Evolutionary conservation across 495 filamentous ascomycete genomes (phyloP).

Genomic region (Xylaria bambusicola): DNA sequence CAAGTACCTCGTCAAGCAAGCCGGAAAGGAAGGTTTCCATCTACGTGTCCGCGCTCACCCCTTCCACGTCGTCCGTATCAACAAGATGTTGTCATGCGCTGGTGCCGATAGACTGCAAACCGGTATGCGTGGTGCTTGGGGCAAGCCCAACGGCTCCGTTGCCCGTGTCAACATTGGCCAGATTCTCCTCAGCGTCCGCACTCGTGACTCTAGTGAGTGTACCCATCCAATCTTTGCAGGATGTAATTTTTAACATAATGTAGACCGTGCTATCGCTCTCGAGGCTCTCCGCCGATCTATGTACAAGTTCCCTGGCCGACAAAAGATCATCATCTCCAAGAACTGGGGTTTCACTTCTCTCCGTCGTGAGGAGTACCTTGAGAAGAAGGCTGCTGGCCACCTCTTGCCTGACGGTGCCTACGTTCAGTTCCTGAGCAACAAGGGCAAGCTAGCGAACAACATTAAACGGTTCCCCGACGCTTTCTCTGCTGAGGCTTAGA

Average conservation of each 20-base stretch:
- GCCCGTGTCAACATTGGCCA: constrained; percentile 99
- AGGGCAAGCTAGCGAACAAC: constrained; percentile 82
- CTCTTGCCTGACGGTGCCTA: constrained; percentile 97
- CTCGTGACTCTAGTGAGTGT: constrained; percentile 80
- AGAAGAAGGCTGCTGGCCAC: constrained; percentile 85
- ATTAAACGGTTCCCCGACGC: constrained; percentile 90
- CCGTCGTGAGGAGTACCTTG: constrained; percentile 92
- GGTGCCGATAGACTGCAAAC: constrained; percentile 99
- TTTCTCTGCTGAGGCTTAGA: constrained; percentile 60
- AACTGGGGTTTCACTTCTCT: constrained; percentile 99
- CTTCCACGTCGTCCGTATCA: constrained; percentile 99
- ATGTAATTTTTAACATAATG: constrained; percentile 30
- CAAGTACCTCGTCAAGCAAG: constrained; percentile 97
- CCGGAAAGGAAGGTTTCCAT: constrained; percentile 99
- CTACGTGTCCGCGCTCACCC: constrained; percentile 97
- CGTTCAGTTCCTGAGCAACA: constrained; percentile 94
- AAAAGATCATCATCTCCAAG: constrained; percentile 99
- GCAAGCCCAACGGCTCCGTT: constrained; percentile 96
- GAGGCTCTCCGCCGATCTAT: constrained; percentile 97
- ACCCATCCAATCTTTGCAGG: background rate
- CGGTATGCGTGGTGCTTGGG: constrained; percentile 99
- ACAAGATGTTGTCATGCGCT: constrained; percentile 99
- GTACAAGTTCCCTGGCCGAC: constrained; percentile 99
- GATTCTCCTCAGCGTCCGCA: constrained; percentile 94
- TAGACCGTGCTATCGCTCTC: constrained; percentile 86